Evolutionary conservation across 176 grass and related monocot species (phyloP), one percentile per base, ranked within the genome.

Genomic region (Oryza glumipatula): DNA sequence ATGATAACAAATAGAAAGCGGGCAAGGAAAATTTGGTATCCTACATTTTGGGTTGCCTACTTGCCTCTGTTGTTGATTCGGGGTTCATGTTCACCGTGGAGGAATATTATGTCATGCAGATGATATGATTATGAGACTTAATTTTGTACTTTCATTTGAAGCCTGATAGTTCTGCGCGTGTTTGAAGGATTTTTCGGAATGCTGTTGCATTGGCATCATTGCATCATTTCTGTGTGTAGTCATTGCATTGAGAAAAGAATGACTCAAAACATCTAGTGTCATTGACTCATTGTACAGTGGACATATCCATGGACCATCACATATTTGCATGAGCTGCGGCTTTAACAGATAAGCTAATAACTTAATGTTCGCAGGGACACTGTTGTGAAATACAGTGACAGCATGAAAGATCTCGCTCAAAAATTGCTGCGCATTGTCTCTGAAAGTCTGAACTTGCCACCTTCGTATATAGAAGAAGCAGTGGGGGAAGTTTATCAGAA

Each of bases 401-500:
- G 38, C 77, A 95, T 95, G 88, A 89, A 95, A 85, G 61, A 71
- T 43, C 91, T 98, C 47, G 96, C 96, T 82, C 80, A 92, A 86
- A 87, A 74, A 56, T 85, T 98, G 78, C 35, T 98, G 72, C 32
- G 12, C 26, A 86, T 94, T 33, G 92, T 95, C 78, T 98, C 96
- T 19, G 72, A 81, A 80, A 92, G 81, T 86, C 72, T 98, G 43
- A 87, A 76, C 7, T 52, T 94, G 33, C 91, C 89, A 64, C 83
- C 93, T 22, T 89, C 83, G 14, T 98, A 92, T 88, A 83, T 98
- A 70, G 80, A 98, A 88, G 86, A 98, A 13, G 87, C 86, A 14
- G 86, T 98, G 70, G 96, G 96, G 79, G 96, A 98, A 60, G 88
- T 90, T 74, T 89, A 95, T 72, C 96, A 98, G 83, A 98, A 98